These are phyloP conservation scores for Dentipellis sp. DNA, from an alignment of 768 basidiomycete genomes.

Conservation along the genomic window DNA sequence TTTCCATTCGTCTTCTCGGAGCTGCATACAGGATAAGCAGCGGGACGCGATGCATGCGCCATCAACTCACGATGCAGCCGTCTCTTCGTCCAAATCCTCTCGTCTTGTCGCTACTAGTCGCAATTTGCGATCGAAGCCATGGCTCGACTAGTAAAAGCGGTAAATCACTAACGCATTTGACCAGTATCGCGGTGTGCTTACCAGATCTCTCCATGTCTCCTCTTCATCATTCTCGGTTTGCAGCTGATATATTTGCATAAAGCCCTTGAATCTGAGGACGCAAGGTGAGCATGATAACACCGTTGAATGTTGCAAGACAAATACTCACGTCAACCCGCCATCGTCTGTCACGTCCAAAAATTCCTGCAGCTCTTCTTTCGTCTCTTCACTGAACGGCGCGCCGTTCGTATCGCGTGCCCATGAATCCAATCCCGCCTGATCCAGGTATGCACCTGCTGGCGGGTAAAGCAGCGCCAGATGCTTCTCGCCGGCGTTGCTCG, in stretches of 20 bases:
- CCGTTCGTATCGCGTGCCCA: slow-evolving; percentile 82
- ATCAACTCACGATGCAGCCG: not conserved
- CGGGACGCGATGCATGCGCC: not conserved
- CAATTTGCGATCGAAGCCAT: slow-evolving; percentile 67
- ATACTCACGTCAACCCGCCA: slow-evolving; percentile 61
- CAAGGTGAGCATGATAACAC: not conserved
- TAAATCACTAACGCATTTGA: not conserved
- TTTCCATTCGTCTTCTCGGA: not conserved
- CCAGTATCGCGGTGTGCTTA: slow-evolving; percentile 23
- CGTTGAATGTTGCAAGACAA: not conserved
- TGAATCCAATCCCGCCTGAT: slow-evolving; percentile 52
- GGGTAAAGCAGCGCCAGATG: slow-evolving; percentile 13
- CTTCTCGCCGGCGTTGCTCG: slow-evolving; percentile 6
- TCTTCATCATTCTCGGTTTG: slow-evolving; percentile 80
- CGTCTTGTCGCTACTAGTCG: slow-evolving; percentile 41
- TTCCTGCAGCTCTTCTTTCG: slow-evolving; percentile 61
- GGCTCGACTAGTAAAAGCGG: slow-evolving; percentile 39
- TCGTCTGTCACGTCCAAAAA: slow-evolving; percentile 69
- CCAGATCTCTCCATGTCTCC: slow-evolving; percentile 79
- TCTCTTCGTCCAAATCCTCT: slow-evolving; percentile 36
- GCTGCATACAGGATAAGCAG: not conserved
- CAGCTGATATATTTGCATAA: slow-evolving; percentile 76
- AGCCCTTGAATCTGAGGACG: slow-evolving; percentile 56
- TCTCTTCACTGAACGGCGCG: slow-evolving; percentile 65
- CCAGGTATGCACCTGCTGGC: slow-evolving; percentile 44